phyloP scores from a whole-genome alignment of 2,329 filamentous ascomycete genomes.

The Aspergillus ibericus region DNA sequence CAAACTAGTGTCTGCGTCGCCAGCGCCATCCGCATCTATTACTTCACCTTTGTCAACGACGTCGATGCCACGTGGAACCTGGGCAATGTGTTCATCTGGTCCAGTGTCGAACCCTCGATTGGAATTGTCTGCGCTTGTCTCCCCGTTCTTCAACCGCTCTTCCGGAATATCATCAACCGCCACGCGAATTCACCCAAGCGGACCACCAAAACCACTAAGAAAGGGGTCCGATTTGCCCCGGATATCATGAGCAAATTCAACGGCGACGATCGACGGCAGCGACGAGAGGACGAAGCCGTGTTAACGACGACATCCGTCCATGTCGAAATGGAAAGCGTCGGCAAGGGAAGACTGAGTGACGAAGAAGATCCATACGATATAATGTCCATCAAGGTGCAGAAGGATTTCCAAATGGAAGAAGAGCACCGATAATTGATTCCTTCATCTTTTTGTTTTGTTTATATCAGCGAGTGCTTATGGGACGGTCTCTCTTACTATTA shows the following conservation, averaged over 20 bases:
- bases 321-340: neutral
- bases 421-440: neutral
- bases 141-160: constrained; percentile 17
- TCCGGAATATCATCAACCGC: constrained; percentile 10
- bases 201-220: neutral
- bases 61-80: constrained; percentile 21
- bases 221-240: neutral
- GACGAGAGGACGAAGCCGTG: neutral
- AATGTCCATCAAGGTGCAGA: constrained; percentile 1
- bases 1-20: constrained; percentile 20
- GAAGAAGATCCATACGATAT: neutral
- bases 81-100: constrained; percentile 23
- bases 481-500: neutral
- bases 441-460: too few species aligned
- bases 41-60: constrained; percentile 15
- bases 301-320: neutral
- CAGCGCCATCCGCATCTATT: constrained; percentile 18
- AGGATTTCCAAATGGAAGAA: neutral
- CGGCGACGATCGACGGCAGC: neutral
- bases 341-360: neutral
- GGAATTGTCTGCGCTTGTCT: constrained; percentile 24
- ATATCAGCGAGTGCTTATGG: neutral
- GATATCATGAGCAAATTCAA: constrained; percentile 3
- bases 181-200: neutral
- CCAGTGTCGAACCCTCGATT: constrained; percentile 24